Conservation (phyloP, 169 alveolate genomes). For the Ichthyophthirius multifiliis region DNA sequence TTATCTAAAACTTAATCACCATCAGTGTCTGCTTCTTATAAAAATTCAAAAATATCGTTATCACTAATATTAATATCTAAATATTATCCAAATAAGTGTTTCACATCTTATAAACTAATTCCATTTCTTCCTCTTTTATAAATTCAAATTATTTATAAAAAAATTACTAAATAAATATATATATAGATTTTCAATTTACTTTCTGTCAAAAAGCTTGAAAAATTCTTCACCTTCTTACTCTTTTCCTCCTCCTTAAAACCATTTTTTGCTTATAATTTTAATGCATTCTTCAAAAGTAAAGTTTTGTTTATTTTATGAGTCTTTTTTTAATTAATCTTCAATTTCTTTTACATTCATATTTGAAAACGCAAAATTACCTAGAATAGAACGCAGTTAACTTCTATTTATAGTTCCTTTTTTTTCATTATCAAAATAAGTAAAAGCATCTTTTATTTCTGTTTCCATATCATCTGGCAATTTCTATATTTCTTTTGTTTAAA, state of each 20-base stretch:
- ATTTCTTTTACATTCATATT: slow-evolving; percentile 20
- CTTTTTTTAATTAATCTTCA: slow-evolving; percentile 10
- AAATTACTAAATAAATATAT: background rate
- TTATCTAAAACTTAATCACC: slow-evolving; percentile 2
- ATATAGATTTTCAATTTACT: background rate
- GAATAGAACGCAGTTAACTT: background rate
- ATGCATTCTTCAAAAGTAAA: background rate
- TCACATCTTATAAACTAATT: background rate
- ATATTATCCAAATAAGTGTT: slow-evolving; percentile 9
- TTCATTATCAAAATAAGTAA: background rate
- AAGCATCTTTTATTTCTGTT: slow-evolving; percentile 14
- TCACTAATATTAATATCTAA: slow-evolving; percentile 12
- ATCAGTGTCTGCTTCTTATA: slow-evolving; percentile 15
- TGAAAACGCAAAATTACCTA: slow-evolving; percentile 14
- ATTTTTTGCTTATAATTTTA: background rate
- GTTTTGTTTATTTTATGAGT: too few species aligned
- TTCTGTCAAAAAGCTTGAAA: slow-evolving; percentile 13
- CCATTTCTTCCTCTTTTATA: background rate
- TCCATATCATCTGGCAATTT: too few species aligned
- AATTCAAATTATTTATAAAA: background rate
- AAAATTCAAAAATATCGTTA: slow-evolving; percentile 9
- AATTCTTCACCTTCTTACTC: slow-evolving; percentile 13
- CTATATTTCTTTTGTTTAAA: too few species aligned
- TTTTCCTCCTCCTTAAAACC: slow-evolving; percentile 19
- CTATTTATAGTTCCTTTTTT: slow-evolving; percentile 7